Conservation (phyloP, 2,329 filamentous ascomycete genomes). For the Ascochyta fabae region DNA sequence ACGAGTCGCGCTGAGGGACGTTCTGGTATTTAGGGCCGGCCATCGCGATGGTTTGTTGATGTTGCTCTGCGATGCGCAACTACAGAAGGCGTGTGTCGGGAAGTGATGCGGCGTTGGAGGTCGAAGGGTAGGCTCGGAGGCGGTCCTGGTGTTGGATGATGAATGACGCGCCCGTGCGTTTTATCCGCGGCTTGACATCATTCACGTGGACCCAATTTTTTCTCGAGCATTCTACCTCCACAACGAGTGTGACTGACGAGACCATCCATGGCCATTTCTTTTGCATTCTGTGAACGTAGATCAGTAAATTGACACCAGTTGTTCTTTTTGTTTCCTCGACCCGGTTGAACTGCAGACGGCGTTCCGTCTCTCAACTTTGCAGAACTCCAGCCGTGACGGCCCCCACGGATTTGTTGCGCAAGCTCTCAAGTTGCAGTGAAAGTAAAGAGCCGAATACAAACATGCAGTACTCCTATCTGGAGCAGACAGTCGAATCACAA, state of each 20-base stretch:
- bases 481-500: no score
- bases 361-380: no score
- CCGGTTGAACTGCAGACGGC: no score
- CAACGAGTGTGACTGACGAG: not conserved
- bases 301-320: no score
- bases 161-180: constrained; percentile 11
- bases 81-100: not conserved
- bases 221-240: constrained; percentile 10
- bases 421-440: no score
- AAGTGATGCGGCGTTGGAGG: constrained; percentile 5
- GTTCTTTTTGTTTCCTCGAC: no score
- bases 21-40: constrained; percentile 81
- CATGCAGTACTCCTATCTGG: no score
- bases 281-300: no score
- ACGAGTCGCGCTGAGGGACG: constrained; percentile 84
- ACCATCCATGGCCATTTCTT: not conserved
- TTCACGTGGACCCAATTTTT: constrained; percentile 4
- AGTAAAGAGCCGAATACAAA: no score
- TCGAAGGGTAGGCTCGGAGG: constrained; percentile 1
- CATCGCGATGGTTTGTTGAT: constrained; percentile 57
- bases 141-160: not conserved
- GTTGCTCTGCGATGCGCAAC: constrained; percentile 9
- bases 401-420: no score
- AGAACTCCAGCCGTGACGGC: no score
- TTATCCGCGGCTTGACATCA: constrained; percentile 2